phyloP scores from a whole-genome alignment of 2,329 filamentous ascomycete species.

The Huntiella moniliformis region DNA sequence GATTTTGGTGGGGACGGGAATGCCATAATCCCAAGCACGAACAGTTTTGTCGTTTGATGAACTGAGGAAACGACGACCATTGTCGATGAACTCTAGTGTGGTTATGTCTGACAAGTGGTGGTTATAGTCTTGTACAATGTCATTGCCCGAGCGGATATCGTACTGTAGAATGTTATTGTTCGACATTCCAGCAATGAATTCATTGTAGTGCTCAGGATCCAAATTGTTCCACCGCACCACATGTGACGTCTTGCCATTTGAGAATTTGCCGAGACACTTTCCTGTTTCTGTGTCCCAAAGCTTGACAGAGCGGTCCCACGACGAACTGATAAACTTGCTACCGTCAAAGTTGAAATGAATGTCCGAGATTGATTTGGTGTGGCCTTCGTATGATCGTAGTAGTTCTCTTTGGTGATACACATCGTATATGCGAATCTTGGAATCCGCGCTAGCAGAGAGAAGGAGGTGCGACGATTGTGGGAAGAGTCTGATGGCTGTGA shows the following conservation, averaged over 20 bases:
- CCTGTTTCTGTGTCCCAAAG: conserved; percentile 97
- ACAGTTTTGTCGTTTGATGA: conserved; percentile 95
- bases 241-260: conserved; percentile 86
- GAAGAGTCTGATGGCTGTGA: conserved; percentile 82
- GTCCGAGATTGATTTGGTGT: conserved; percentile 78
- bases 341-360: conserved; percentile 71
- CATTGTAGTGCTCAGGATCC: conserved; percentile 52
- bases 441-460: conserved; percentile 75
- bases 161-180: conserved; percentile 99
- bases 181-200: conserved; percentile 91
- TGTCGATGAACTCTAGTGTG: conserved; percentile 89
- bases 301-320: conserved; percentile 91
- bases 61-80: conserved; percentile 88
- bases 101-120: conserved; percentile 97
- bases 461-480: conserved; percentile 73
- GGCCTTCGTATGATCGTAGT: conserved; percentile 76
- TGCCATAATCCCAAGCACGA: conserved; percentile 95
- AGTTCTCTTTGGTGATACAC: conserved; percentile 79
- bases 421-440: conserved; percentile 86
- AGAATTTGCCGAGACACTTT: conserved; percentile 70
- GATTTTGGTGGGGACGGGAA: conserved; percentile 95
- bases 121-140: conserved; percentile 92
- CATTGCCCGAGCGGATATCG: conserved; percentile 57
- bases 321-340: conserved; percentile 72
- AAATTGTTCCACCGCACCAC: conserved; percentile 94